Conservation (phyloP, 1,284 basidiomycete species). For the Malassezia brasiliensis region DNA sequence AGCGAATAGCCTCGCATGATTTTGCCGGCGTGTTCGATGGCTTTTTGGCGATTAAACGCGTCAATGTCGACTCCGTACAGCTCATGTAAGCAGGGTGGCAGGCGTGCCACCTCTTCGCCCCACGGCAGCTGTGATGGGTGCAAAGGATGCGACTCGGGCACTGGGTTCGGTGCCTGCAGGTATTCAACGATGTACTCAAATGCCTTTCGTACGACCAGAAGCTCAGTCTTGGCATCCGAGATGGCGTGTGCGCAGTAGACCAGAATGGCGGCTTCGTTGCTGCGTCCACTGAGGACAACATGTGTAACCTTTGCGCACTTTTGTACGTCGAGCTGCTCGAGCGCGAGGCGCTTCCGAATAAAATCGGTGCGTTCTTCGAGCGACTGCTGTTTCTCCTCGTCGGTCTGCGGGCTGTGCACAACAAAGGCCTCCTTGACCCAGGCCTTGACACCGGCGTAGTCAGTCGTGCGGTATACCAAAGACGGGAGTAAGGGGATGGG, state of each 20-base stretch:
- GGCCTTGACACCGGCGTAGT: slow-evolving; percentile 4
- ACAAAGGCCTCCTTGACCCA: slow-evolving; percentile 2
- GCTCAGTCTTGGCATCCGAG: slow-evolving; percentile 10
- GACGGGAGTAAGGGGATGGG: slow-evolving; percentile 1
- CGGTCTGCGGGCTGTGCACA: not conserved
- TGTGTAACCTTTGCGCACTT: not conserved
- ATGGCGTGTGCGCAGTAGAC: slow-evolving; percentile 13
- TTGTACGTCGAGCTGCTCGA: not conserved
- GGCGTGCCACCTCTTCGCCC: slow-evolving; percentile 7
- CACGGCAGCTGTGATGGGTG: slow-evolving; percentile 7
- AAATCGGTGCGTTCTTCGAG: not conserved
- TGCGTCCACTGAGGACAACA: not conserved
- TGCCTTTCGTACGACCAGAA: slow-evolving; percentile 1
- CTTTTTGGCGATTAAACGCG: slow-evolving; percentile 6
- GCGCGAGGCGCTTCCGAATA: not conserved
- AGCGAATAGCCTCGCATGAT: not conserved
- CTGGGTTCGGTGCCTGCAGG: not conserved
- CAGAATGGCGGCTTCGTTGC: slow-evolving; percentile 6
- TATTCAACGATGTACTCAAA: not conserved
- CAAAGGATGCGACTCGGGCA: not conserved
- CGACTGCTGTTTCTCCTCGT: not conserved
- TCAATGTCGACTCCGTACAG: slow-evolving; percentile 9
- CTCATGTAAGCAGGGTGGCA: slow-evolving; percentile 7
- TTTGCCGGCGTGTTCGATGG: not conserved
- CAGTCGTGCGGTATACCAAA: slow-evolving; percentile 2